Conservation (phyloP, 108 stramenopile species). For the Cyclotella choctawhatcheeana region DNA sequence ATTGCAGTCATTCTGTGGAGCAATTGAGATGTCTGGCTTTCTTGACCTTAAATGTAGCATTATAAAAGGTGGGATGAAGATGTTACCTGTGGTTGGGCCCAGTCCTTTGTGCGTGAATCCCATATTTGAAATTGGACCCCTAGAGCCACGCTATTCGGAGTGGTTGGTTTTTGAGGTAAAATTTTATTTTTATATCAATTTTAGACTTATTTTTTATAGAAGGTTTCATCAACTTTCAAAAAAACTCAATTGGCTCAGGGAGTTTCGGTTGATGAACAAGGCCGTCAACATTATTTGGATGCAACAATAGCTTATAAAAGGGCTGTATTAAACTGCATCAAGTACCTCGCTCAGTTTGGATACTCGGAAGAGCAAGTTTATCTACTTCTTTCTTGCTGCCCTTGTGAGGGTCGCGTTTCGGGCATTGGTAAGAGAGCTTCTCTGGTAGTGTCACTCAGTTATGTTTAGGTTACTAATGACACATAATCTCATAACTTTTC, state of each 20-base stretch:
- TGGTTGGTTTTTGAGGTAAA: slow-evolving; percentile 77
- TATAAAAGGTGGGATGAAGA: slow-evolving; percentile 73
- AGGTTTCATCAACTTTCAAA: too few relatives aligned
- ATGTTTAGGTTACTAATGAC: too few relatives aligned
- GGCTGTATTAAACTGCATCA: slow-evolving; percentile 71
- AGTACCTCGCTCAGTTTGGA: slow-evolving; percentile 70
- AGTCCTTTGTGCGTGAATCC: slow-evolving; percentile 63
- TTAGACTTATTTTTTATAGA: too few relatives aligned
- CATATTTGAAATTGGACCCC: slow-evolving; percentile 73
- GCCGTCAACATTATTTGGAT: slow-evolving; percentile 71
- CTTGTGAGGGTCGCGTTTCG: slow-evolving; percentile 70
- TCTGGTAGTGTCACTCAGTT: too few relatives aligned
- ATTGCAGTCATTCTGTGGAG: slow-evolving; percentile 61
- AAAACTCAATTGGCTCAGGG: too few relatives aligned
- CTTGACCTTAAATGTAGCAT: slow-evolving; percentile 62
- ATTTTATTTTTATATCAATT: too few relatives aligned
- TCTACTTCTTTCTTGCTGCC: slow-evolving; percentile 57
- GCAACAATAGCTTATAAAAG: slow-evolving; percentile 76
- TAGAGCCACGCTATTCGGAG: slow-evolving; percentile 73
- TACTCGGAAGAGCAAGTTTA: slow-evolving; percentile 74
- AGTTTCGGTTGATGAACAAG: slow-evolving; percentile 68
- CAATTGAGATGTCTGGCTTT: slow-evolving; percentile 63
- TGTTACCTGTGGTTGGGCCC: slow-evolving; percentile 63
- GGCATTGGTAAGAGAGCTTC: too few relatives aligned
- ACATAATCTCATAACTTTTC: too few relatives aligned